Percentiles rank a stretch among this genome's conserved stretches.
Conservation (phyloP, 495 filamentous ascomycete genomes). For the Tricharina praecox region DNA sequence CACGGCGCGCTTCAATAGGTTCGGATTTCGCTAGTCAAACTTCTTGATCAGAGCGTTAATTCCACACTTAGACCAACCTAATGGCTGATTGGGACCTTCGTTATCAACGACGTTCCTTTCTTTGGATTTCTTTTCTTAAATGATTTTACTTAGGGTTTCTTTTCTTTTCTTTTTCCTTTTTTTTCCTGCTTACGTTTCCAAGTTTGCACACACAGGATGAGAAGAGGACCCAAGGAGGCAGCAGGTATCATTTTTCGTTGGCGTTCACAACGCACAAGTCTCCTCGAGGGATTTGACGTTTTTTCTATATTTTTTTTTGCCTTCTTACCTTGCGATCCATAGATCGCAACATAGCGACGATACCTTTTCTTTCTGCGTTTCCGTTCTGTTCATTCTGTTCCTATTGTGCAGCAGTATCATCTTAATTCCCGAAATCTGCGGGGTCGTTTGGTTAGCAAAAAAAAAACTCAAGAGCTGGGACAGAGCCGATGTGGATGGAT, state of each 20-base stretch:
- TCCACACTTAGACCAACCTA: conserved; percentile 3
- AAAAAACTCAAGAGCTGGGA: too few species aligned
- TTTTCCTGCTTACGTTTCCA: too few species aligned
- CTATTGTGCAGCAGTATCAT: conserved; percentile 3
- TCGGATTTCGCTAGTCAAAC: conserved; percentile 21
- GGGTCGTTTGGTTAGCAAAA: conserved; percentile 7
- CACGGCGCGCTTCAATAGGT: conserved; percentile 22
- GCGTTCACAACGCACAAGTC: conserved; percentile 7
- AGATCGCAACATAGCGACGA: not conserved
- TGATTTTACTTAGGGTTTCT: conserved; percentile 6
- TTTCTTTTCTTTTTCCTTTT: too few species aligned
- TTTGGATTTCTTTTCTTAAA: conserved; percentile 2
- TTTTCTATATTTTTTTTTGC: conserved; percentile 5
- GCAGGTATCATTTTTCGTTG: too few species aligned
- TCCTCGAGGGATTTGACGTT: conserved; percentile 9
- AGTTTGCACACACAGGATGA: too few species aligned
- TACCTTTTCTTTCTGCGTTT: conserved; percentile 4
- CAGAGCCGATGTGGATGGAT: too few species aligned
- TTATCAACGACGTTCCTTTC: not conserved
- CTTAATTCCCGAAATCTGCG: conserved; percentile 8
- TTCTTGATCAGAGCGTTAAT: conserved; percentile 2
- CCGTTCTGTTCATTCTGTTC: conserved; percentile 4
- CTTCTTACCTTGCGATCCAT: not conserved
- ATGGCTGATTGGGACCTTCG: not conserved
- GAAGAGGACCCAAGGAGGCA: not conserved